Conservation (phyloP, 805 yeast species). For the Yamadazyma philogaea region DNA sequence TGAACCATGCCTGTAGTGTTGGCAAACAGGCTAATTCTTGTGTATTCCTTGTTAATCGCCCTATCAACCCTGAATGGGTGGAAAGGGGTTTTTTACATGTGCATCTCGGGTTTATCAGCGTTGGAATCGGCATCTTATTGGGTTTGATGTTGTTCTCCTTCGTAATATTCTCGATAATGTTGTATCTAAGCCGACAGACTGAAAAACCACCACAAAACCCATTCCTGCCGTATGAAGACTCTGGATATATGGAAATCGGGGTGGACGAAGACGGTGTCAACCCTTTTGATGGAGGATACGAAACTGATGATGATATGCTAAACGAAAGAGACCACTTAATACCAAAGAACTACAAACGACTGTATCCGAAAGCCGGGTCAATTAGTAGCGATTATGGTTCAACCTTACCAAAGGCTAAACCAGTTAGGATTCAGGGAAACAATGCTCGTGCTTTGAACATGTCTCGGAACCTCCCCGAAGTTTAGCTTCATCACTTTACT, state of each 20-base stretch:
- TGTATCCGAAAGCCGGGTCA: slow-evolving; percentile 4
- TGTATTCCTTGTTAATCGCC: slow-evolving; percentile 63
- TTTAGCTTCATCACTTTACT: slow-evolving; percentile 16
- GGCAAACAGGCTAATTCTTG: slow-evolving; percentile 36
- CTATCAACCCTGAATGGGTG: slow-evolving; percentile 65
- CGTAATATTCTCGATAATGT: slow-evolving; percentile 20
- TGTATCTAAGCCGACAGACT: slow-evolving; percentile 14
- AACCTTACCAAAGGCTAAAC: slow-evolving; percentile 1
- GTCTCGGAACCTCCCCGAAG: slow-evolving; percentile 21
- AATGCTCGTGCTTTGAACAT: slow-evolving; percentile 1
- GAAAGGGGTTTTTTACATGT: slow-evolving; percentile 48
- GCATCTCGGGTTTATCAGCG: slow-evolving; percentile 64
- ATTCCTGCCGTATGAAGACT: slow-evolving; percentile 12
- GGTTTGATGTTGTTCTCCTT: slow-evolving; percentile 48
- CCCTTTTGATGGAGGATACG: slow-evolving; percentile 37
- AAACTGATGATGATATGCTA: slow-evolving; percentile 40
- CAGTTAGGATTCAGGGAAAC: slow-evolving; percentile 4
- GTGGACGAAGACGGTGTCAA: slow-evolving; percentile 27
- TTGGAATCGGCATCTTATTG: slow-evolving; percentile 62
- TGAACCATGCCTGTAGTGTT: slow-evolving; percentile 58
- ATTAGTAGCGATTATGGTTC: slow-evolving; percentile 4
- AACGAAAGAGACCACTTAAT: slow-evolving; percentile 31
- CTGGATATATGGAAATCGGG: slow-evolving; percentile 39
- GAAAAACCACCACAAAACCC: slow-evolving; percentile 10
- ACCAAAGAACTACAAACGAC: slow-evolving; percentile 16